Evolutionary conservation across 2,329 filamentous ascomycete species (phyloP).

Genomic region (Aspergillus sp.): DNA sequence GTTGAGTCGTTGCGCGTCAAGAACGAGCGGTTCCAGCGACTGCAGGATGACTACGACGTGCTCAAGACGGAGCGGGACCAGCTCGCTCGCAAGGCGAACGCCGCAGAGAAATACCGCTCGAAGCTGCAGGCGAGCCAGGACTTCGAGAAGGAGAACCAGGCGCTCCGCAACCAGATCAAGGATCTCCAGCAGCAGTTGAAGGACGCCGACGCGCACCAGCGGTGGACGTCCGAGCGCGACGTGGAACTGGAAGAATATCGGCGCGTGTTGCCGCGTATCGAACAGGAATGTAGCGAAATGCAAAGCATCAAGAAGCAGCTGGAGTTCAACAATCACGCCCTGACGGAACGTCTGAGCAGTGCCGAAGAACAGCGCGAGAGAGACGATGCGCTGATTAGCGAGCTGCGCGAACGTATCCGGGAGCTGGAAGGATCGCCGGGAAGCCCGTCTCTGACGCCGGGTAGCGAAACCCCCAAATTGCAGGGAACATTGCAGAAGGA

Average conservation of each 20-base stretch:
- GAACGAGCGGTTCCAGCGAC: constrained; percentile 43
- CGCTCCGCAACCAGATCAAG: constrained; percentile 45
- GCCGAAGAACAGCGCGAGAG: constrained; percentile 43
- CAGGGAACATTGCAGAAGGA: constrained; percentile 42
- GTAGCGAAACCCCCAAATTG: constrained; percentile 37
- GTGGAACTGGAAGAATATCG: constrained; percentile 45
- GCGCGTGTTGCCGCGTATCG: constrained; percentile 45
- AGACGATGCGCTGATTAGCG: constrained; percentile 41
- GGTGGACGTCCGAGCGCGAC: constrained; percentile 39
- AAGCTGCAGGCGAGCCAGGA: constrained; percentile 49
- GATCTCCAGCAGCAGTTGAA: constrained; percentile 48
- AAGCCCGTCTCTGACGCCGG: constrained; percentile 36
- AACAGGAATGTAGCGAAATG: constrained; percentile 48
- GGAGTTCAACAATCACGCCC: constrained; percentile 48
- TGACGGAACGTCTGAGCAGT: constrained; percentile 43
- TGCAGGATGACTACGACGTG: constrained; percentile 50
- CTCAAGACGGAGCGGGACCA: constrained; percentile 48
- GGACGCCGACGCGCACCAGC: constrained; percentile 42
- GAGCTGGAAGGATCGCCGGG: constrained; percentile 41
- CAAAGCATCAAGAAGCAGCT: constrained; percentile 48
- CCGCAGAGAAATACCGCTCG: constrained; percentile 49
- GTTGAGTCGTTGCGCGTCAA: constrained; percentile 45
- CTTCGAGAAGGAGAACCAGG: constrained; percentile 48
- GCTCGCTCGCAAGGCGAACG: constrained; percentile 47
- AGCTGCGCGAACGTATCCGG: constrained; percentile 41